Base-by-base conservation (phyloP, 164 flowering plant genomes). In the Aristolochia fimbriata region DNA sequence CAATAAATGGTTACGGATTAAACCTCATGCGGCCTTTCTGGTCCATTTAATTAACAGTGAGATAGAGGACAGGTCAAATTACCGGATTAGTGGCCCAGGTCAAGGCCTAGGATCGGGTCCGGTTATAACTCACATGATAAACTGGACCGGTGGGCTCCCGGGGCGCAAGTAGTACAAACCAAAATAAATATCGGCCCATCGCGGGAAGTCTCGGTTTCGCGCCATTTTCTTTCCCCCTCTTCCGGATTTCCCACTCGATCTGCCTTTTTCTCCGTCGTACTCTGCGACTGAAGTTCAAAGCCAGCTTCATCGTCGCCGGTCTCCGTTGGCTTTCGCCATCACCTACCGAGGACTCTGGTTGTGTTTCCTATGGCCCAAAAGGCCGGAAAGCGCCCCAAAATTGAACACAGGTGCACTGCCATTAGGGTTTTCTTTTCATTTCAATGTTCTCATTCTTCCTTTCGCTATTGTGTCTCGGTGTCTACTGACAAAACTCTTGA, bases 311-410 rank as follows among this genome's bases (percentile, higher is more conserved):
- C 17, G 52, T n/a, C 19, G 52, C 52, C 52, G 22, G 22, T 17
- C 22, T 49, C 19, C 12, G 4, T 47, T n/a, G 7, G 19, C 9
- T 21, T 15, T 7, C 52, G 0, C 52, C 52, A 16, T 17, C 19
- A 17, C 19, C 52, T 2, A 1, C 52, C 5, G 17, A 49, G 22
- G 15, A 22, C 21, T 20, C 21, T 21, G 21, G 30, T 22, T 22
- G 4, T 16, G 30, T 27, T 1, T 37, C 20, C 69, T n/a, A 81
- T 84, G 89, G 75, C 63, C 11, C 71, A 74, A 60, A 77, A 65
- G 31, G 59, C 69, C 11, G 24, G 65, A 0, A 85, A 85, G 64
- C 87, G 86, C 63, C 74, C 67, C 62, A 84, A 74, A 62, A 50
- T 77, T 54, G 46, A 63, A n/a, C 49, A 54, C 51, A 82, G 91